phyloP scores from a whole-genome alignment of 805 yeast genomes.

The Alloascoidea hylecoeti region DNA sequence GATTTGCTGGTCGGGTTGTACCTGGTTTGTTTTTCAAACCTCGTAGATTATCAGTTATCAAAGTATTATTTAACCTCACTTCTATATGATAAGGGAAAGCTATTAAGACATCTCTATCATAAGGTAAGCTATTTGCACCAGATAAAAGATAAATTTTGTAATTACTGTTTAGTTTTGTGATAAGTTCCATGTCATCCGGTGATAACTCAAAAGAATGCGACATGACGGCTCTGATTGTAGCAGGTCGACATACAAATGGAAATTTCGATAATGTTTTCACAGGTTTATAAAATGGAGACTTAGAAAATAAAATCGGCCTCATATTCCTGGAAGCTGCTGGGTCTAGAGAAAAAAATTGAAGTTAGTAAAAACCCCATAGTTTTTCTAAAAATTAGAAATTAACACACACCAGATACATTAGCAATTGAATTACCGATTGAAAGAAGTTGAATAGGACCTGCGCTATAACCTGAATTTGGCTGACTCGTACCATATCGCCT shows the following conservation, averaged over 20 bases:
- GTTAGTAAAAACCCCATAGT: too few relatives aligned
- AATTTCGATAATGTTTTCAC: neutral
- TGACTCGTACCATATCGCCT: too few relatives aligned
- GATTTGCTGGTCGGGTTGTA: slow-evolving; percentile 69
- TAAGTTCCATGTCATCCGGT: neutral
- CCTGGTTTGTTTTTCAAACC: slow-evolving; percentile 73
- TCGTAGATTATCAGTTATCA: slow-evolving; percentile 40
- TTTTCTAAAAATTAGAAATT: too few relatives aligned
- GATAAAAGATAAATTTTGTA: slow-evolving; percentile 37
- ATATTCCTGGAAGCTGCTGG: too few relatives aligned
- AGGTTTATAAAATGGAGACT: neutral
- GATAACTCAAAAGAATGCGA: slow-evolving; percentile 1
- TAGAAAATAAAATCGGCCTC: too few relatives aligned
- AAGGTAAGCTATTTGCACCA: slow-evolving; percentile 16
- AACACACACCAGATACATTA: too few relatives aligned
- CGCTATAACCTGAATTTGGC: too few relatives aligned
- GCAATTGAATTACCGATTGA: too few relatives aligned
- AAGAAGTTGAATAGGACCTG: too few relatives aligned
- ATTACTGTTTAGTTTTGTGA: slow-evolving; percentile 6
- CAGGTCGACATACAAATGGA: neutral
- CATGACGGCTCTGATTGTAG: too few relatives aligned
- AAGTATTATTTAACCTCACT: slow-evolving; percentile 39
- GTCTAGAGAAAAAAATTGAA: too few relatives aligned
- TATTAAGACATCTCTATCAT: slow-evolving; percentile 16
- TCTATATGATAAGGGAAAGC: slow-evolving; percentile 67